Evolutionary conservation across 768 basidiomycete species (phyloP), one percentile per base, ranked within the genome.

Genomic region (Royoungia palumana): DNA sequence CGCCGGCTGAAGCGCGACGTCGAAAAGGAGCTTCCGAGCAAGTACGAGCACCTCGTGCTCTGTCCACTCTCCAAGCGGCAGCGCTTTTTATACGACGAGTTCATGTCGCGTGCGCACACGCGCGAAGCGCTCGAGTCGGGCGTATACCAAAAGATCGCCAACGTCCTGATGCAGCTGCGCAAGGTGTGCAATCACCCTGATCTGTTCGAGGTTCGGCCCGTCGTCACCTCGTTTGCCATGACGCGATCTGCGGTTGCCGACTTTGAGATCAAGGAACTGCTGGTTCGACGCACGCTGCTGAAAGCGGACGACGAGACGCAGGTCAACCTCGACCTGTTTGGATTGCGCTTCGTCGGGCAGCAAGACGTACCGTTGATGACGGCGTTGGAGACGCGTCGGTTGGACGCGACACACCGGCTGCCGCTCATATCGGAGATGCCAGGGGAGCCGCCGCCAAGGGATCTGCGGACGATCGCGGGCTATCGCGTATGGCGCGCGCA

Each of bases 1-100:
- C 86, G 96, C 12, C 83, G 96, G n/a, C 77, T 98, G 50, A 98
- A 99, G 67, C 83, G 88, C n/a, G 94, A 98, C 61, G 96, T 99
- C 14, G 94, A 97, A 71, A 92, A 89, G 66, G 88, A 93, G 56
- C 74, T 99, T 5, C 96, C 96, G 1, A 91, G 86, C 70, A 96
- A 96, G 62, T 90, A 80, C 61, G 94, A 95, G 53, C 93, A 96
- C 64, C 79, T 94, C 41, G 81, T 93, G 17, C 76, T 94, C 34
- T 94, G 93, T 58, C 83, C 85, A 12, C 73, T 96, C 14, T 94
- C 92, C 30, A 95, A 94, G 63, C 79, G 93, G 11, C 93, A 96
- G 58, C 85, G 93, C n/a, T 92, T 90, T 64, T 75, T 96, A 17
- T 96, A 96, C 63, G 93, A 96, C 72, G 93, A 95, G 63, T 95